Percentiles rank a stretch among this genome's conserved stretches.
phyloP scores from a whole-genome alignment of 768 basidiomycete genomes.

The Boletus edulis region DNA sequence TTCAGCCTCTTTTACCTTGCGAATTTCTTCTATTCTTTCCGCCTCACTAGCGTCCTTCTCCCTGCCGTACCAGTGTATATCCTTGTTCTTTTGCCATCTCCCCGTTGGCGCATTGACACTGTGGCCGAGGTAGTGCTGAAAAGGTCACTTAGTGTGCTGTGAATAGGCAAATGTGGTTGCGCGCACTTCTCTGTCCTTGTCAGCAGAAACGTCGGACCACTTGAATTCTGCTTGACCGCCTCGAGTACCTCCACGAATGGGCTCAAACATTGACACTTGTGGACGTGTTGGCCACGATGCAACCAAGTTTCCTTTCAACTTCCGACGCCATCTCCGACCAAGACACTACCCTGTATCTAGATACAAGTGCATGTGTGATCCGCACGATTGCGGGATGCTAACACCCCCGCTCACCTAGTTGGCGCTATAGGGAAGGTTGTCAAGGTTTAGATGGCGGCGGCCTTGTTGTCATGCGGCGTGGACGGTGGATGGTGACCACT shows the following conservation, averaged over 20 bases:
- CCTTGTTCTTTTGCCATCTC: constrained; percentile 97
- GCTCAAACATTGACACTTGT: constrained; percentile 59
- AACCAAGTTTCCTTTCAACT: constrained; percentile 3
- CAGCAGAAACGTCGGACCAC: constrained; percentile 86
- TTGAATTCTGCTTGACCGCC: constrained; percentile 93
- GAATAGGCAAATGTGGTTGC: background rate
- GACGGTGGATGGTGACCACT: background rate
- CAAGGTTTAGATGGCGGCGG: background rate
- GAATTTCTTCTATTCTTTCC: constrained; percentile 70
- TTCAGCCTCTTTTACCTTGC: constrained; percentile 81
- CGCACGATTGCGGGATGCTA: constrained; percentile 20
- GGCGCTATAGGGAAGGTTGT: constrained; percentile 1
- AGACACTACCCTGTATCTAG: constrained; percentile 14
- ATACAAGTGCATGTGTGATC: constrained; percentile 16
- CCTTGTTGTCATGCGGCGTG: constrained; percentile 9
- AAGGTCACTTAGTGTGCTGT: background rate
- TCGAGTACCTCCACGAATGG: constrained; percentile 83
- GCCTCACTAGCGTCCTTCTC: constrained; percentile 44
- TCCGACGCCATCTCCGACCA: constrained; percentile 22
- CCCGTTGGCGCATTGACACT: constrained; percentile 94
- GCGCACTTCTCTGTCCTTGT: constrained; percentile 87
- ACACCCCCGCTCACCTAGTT: constrained; percentile 6
- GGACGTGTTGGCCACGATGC: background rate
- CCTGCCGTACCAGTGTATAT: constrained; percentile 92
- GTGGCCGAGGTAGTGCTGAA: constrained; percentile 90